Evolutionary conservation across 805 yeast genomes (phyloP), one percentile per base, ranked within the genome.

Genomic region (Zygosaccharomyces gambellarensis): DNA sequence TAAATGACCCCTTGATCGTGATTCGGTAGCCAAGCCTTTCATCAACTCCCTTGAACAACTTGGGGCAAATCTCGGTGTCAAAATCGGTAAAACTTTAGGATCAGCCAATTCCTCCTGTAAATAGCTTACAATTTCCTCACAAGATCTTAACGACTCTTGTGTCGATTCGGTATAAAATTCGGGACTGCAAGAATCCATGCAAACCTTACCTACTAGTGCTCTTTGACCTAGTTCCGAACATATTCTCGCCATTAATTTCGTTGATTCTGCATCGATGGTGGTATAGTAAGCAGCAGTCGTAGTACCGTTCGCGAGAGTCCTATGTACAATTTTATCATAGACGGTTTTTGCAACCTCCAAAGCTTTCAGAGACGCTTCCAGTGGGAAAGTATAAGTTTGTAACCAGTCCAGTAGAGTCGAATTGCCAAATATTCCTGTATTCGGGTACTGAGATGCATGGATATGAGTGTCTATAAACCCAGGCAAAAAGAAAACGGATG

Each of bases 31-130:
- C 47, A 90, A 72, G 74, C 80, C 75, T 6, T 62, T 61, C 71
- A 92, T 69, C 34, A 88, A 71, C 44, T 79, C 77, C 22, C 78
- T 70, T 3, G 88, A 74, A 62, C 97, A 92, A 17, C 87, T 79
- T 2, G 96, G 96, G 0, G 98, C 98, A 71, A 92, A 92, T 50
- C 99, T 72, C 7, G 99, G 98, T 1, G 98, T 92, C 9, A 92
- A 57, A 11, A 90, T 82, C 0, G 98, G 96, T 45, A 76, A 71
- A 12, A 92, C 76, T 3, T 72, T 58, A 17, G 78, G 76, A 31
- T 75, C 71, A 0, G 57, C 53, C 2, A 87, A 83, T 52, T 85
- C 87, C 43, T 65, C 53, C 14, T 67, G 61, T 32, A 88, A 73
- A 61, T 84, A 82, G 8, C 78, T 71, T 3, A 87, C 74, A 2